These are phyloP conservation scores for Austroboletus eburneus DNA, from an alignment of 768 basidiomycete species.

Conservation along the genomic window DNA sequence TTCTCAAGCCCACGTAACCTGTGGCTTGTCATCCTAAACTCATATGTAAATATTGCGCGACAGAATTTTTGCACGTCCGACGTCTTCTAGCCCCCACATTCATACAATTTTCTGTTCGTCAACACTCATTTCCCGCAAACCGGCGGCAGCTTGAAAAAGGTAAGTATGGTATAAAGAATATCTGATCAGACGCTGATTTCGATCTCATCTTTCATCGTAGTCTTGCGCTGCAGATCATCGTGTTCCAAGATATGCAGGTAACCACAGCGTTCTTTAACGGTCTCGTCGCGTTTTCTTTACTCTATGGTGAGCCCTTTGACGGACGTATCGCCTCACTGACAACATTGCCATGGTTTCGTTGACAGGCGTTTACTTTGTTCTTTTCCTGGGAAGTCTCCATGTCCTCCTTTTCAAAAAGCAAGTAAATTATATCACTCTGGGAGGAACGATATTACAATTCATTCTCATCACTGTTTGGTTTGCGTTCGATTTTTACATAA, in stretches of 20 bases:
- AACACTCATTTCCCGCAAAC: too few species aligned
- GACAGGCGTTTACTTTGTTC: conserved; percentile 4
- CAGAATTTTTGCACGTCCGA: too few species aligned
- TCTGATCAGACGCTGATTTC: neutral
- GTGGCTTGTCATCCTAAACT: too few species aligned
- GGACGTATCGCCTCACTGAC: neutral
- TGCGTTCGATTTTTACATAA: too few species aligned
- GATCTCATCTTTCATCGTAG: neutral
- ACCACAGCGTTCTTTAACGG: conserved; percentile 9
- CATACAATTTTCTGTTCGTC: too few species aligned
- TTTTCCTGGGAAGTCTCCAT: conserved; percentile 6
- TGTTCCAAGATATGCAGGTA: neutral
- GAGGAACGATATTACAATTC: conserved; percentile 7
- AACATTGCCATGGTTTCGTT: too few species aligned
- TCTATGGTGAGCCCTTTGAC: conserved; percentile 3
- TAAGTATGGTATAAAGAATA: too few species aligned
- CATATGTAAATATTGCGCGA: too few species aligned
- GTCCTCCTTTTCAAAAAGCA: conserved; percentile 1
- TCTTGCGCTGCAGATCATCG: neutral
- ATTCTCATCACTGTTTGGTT: conserved; percentile 7
- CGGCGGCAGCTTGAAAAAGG: too few species aligned
- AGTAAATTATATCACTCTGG: neutral
- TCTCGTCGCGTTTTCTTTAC: conserved; percentile 5
- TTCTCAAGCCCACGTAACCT: too few species aligned
- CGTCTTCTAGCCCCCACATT: too few species aligned